Evolutionary conservation across 257 asterid species (phyloP).

Genomic region (Henckelia pumila): DNA sequence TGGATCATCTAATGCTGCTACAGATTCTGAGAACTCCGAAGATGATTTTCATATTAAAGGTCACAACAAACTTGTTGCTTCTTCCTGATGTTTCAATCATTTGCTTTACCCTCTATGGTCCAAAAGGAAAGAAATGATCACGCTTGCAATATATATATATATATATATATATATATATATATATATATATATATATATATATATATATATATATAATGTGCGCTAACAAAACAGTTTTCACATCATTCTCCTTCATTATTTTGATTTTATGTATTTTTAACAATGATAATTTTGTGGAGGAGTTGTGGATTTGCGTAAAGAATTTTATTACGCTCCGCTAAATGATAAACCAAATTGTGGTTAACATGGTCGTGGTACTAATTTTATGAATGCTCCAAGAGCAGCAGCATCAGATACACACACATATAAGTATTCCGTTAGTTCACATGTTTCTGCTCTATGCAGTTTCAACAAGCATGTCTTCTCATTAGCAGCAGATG

Average conservation of each 20-base stretch:
- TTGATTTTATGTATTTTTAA: neutral
- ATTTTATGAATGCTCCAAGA: neutral
- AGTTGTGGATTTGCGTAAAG: constrained; percentile 10
- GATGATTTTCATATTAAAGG: constrained; percentile 57
- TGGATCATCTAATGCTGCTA: constrained; percentile 40
- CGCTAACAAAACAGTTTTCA: neutral
- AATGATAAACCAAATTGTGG: constrained; percentile 19
- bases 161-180: neutral
- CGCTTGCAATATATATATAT: constrained; percentile 18
- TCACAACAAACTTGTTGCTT: constrained; percentile 26
- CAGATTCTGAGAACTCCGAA: constrained; percentile 49
- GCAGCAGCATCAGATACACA: neutral
- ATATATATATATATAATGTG: neutral
- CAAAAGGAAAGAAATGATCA: constrained; percentile 7
- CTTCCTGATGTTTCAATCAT: constrained; percentile 25
- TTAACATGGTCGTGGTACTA: constrained; percentile 17
- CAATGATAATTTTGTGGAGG: constrained; percentile 4
- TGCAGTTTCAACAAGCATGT: constrained; percentile 1
- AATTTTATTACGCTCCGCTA: constrained; percentile 1
- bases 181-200: neutral
- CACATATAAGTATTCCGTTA: neutral
- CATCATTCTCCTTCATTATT: neutral
- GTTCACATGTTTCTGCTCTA: constrained; percentile 13
- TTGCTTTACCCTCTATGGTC: constrained; percentile 19
- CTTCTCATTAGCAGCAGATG: constrained; percentile 13